These are phyloP conservation scores for Ophiostoma quercus DNA, from an alignment of 2,329 filamentous ascomycete genomes.

Conservation along the genomic window DNA sequence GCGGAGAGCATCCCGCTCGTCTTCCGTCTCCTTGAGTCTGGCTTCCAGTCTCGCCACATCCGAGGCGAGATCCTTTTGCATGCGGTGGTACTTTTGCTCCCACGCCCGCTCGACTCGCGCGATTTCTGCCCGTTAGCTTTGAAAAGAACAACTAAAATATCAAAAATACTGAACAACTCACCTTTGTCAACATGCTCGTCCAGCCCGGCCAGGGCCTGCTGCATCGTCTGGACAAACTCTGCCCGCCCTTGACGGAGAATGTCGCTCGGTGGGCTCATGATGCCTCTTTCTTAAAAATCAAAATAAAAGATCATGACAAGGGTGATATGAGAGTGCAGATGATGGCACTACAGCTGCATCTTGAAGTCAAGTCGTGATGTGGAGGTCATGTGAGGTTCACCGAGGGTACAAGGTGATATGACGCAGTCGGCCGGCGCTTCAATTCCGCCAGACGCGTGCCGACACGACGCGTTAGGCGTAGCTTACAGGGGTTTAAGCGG, in stretches of 20 bases:
- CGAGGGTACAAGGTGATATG: neutral
- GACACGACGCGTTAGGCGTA: neutral
- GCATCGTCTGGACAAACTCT: constrained; percentile 39
- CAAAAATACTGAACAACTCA: neutral
- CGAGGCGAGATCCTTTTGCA: neutral
- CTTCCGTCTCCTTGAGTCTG: neutral
- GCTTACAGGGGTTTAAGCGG: neutral
- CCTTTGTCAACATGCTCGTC: constrained; percentile 29
- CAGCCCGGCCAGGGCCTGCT: constrained; percentile 39
- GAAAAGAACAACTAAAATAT: too few relatives aligned
- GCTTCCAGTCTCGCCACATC: neutral
- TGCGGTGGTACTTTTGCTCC: constrained; percentile 13
- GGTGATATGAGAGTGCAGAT: neutral
- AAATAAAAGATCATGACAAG: neutral
- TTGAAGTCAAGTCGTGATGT: neutral
- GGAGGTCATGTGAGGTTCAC: neutral
- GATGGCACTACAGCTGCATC: neutral
- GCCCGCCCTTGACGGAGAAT: constrained; percentile 24
- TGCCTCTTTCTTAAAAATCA: neutral
- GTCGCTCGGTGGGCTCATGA: neutral
- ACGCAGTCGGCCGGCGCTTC: neutral
- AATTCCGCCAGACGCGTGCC: neutral
- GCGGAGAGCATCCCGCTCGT: neutral
- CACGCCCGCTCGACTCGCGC: neutral
- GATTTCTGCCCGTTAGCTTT: constrained; percentile 10